These are phyloP conservation scores for Evernia prunastri DNA, from an alignment of 495 filamentous ascomycete genomes.

Conservation along the genomic window DNA sequence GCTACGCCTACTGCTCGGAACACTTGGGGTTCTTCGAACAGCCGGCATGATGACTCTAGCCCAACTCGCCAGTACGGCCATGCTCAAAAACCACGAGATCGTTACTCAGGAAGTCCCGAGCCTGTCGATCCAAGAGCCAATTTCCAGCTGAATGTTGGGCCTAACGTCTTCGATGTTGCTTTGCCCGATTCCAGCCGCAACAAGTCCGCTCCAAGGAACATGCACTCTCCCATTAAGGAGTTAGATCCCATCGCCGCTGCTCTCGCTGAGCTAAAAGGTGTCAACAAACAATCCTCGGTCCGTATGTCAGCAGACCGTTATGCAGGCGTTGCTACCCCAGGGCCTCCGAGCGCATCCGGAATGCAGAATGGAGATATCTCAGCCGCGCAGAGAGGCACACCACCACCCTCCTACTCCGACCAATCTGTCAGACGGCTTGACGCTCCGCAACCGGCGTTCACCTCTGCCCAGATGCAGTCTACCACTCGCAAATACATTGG, in stretches of 20 bases:
- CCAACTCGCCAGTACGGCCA: slow-evolving; percentile 29
- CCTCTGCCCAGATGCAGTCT: slow-evolving; percentile 87
- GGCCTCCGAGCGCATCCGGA: slow-evolving; percentile 50
- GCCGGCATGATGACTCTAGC: slow-evolving; percentile 27
- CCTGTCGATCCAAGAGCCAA: slow-evolving; percentile 89
- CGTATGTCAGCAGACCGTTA: slow-evolving; percentile 90
- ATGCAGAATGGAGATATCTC: slow-evolving; percentile 46
- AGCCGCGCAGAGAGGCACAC: slow-evolving; percentile 55
- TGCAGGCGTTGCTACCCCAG: slow-evolving; percentile 81
- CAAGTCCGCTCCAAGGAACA: slow-evolving; percentile 29
- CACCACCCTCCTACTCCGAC: slow-evolving; percentile 80
- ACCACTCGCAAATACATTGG: slow-evolving; percentile 80
- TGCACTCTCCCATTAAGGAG: slow-evolving; percentile 36
- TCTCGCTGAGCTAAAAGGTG: slow-evolving; percentile 84
- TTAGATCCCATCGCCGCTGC: slow-evolving; percentile 88
- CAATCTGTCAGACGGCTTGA: slow-evolving; percentile 67
- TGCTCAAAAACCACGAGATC: slow-evolving; percentile 22
- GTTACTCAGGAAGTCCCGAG: slow-evolving; percentile 61
- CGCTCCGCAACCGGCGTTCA: slow-evolving; percentile 86
- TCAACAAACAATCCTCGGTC: slow-evolving; percentile 65
- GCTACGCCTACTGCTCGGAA: slow-evolving; percentile 31
- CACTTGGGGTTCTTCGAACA: slow-evolving; percentile 37
- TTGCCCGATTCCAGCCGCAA: slow-evolving; percentile 56
- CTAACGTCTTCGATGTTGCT: slow-evolving; percentile 95
- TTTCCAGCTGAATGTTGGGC: slow-evolving; percentile 91